phyloP scores from a whole-genome alignment of 2,329 filamentous ascomycete genomes.

The Colletotrichum trifolii region DNA sequence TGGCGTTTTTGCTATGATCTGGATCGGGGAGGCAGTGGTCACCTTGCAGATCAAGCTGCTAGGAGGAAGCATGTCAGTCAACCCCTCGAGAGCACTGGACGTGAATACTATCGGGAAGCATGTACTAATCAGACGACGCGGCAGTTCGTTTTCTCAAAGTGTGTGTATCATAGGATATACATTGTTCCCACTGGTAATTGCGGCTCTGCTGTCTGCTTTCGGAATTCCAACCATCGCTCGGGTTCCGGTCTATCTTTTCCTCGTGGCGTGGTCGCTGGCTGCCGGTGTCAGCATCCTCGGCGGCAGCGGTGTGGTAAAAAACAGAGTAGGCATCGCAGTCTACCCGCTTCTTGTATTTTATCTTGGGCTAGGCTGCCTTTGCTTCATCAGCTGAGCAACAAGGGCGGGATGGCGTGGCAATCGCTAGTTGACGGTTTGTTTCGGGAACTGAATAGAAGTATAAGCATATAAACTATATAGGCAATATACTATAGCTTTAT shows the following conservation, averaged over 20 bases:
- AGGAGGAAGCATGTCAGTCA: conserved; percentile 92
- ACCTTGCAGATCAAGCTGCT: conserved; percentile 98
- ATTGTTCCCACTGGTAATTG: conserved; percentile 94
- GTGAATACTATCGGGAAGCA: not conserved
- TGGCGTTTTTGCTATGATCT: conserved; percentile 95
- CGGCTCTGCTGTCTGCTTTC: conserved; percentile 87
- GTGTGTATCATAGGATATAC: conserved; percentile 99
- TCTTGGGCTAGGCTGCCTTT: conserved; percentile 89
- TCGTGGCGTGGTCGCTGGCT: conserved; percentile 92
- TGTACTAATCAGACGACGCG: conserved; percentile 24
- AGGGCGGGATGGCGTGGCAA: too few relatives aligned
- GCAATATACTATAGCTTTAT: too few relatives aligned
- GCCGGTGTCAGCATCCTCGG: conserved; percentile 96
- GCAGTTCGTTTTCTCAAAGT: conserved; percentile 95
- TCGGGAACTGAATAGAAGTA: too few relatives aligned
- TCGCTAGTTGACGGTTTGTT: too few relatives aligned
- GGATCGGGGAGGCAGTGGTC: conserved; percentile 95
- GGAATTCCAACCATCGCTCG: conserved; percentile 82
- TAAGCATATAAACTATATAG: too few relatives aligned
- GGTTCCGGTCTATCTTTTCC: conserved; percentile 89
- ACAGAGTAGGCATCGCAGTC: conserved; percentile 91
- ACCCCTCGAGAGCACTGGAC: not conserved
- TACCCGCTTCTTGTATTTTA: conserved; percentile 98
- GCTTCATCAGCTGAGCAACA: conserved; percentile 85
- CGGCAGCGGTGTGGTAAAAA: conserved; percentile 94